Base-by-base conservation (phyloP, 2,329 filamentous ascomycete species). In the Exophiala phaeomuriformis region DNA sequence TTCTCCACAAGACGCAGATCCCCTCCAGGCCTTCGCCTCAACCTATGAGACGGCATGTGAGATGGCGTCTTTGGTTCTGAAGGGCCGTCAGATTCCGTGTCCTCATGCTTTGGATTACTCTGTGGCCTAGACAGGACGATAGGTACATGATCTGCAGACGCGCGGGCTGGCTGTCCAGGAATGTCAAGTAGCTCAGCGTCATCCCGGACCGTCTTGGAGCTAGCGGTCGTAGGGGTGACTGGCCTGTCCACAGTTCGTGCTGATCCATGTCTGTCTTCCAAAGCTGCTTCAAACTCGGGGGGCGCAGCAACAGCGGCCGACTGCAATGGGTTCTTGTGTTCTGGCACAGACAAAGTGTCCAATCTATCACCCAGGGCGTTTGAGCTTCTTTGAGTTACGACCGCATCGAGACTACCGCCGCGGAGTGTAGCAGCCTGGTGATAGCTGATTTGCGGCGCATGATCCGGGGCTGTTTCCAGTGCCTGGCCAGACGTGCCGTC, bases 21-120 rank as follows among this genome's bases (percentile, higher is more conserved):
- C 33, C 88, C 86, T 45, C 87, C 88, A 4, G 86, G 88, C 9
- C 84, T 78, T 65, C 88, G 76, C 56, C 88, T 78, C 57, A 93
- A 75, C 40, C 84, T 75, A 19, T 19, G 19, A 19, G 19, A 19
- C 19, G 19, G 39, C 28, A 5, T 12, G 42, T 83, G 79, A 4
- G 65, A 67, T 9, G 60, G 62, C 30, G 65, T 61, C 54, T 64
- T 56, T n/a, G 44, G 19, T 7, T 53, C n/a, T 29, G 31, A 42
- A 6, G 2, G 10, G 5, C 12, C 47, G 10, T 43, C 41, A 9
- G 36, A 27, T 3, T 51, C 43, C 19, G 19, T 33, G 10, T 46
- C 44, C 48, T 42, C 42, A 8, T 44, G 28, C 4, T 41, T 41
- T 35, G 46, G 19, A 4, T 7, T 31, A 8, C 4, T 8, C 7